Evolutionary conservation across 345 rosid genomes (phyloP).

Genomic region (Gynandropsis gynandra): DNA sequence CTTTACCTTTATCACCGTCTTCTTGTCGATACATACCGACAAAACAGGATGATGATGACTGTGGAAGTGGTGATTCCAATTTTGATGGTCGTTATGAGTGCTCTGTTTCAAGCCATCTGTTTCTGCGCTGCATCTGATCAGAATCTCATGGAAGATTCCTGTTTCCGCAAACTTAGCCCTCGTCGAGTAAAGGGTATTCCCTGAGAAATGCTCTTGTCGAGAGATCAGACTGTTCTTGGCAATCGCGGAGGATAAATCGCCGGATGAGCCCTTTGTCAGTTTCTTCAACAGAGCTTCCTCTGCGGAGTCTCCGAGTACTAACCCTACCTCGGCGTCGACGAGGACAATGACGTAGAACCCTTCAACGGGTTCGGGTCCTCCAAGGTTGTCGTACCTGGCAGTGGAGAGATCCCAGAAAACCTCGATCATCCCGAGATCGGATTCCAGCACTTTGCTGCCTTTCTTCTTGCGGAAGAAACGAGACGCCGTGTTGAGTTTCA

Average conservation of each 20-base stretch:
- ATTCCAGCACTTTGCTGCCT: slow-evolving; percentile 58
- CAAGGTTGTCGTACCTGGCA: slow-evolving; percentile 46
- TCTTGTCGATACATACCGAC: slow-evolving; percentile 62
- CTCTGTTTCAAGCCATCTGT: slow-evolving; percentile 45
- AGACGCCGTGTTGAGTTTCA: slow-evolving; percentile 58
- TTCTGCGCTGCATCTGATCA: slow-evolving; percentile 61
- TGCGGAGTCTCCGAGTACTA: slow-evolving; percentile 47
- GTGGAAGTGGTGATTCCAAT: slow-evolving; percentile 8
- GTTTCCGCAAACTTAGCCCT: slow-evolving; percentile 56
- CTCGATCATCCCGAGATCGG: slow-evolving; percentile 42
- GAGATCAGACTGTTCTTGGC: slow-evolving; percentile 43
- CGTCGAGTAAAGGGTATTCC: slow-evolving; percentile 54
- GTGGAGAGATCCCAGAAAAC: slow-evolving; percentile 76
- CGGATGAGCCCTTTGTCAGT: slow-evolving; percentile 23
- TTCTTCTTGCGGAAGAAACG: slow-evolving; percentile 68
- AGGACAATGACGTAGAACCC: slow-evolving; percentile 58
- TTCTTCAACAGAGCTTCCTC: slow-evolving; percentile 34
- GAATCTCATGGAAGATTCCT: slow-evolving; percentile 54
- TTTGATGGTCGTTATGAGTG: not conserved
- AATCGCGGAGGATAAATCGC: slow-evolving; percentile 1
- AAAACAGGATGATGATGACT: slow-evolving; percentile 47
- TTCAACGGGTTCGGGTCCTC: slow-evolving; percentile 61
- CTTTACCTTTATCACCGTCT: slow-evolving; percentile 66
- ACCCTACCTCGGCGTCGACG: slow-evolving; percentile 61
- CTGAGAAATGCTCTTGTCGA: slow-evolving; percentile 70